A percentile compares a stretch with the other conserved stretches of the same genome.
Conservation (phyloP, 257 asterid species). For the Salvia rosmarinus region DNA sequence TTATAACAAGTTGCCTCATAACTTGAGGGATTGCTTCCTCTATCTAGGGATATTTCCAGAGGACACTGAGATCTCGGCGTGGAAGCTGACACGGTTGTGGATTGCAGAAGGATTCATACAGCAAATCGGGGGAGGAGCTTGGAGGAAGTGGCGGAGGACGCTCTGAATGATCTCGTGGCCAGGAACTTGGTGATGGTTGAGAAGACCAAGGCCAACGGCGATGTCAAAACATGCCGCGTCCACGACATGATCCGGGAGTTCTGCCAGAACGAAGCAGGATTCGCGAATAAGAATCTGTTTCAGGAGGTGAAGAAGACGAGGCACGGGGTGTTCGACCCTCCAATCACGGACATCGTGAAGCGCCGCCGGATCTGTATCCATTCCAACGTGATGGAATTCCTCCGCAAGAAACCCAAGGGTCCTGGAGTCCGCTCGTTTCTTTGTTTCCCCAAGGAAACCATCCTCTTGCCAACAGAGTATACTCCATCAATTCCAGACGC, state of each 20-base stretch:
- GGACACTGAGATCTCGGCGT: constrained; percentile 41
- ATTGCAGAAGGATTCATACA: constrained; percentile 27
- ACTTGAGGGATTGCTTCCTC: constrained; percentile 50
- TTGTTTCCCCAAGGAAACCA: constrained; percentile 16
- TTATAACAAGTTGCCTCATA: constrained; percentile 43
- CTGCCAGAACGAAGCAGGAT: constrained; percentile 38
- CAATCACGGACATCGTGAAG: constrained; percentile 8
- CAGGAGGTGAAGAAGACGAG: constrained; percentile 39
- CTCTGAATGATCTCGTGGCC: neutral
- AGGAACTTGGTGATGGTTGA: constrained; percentile 8
- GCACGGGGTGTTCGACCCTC: constrained; percentile 24
- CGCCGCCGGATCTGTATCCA: constrained; percentile 45
- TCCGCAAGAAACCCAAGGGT: constrained; percentile 30
- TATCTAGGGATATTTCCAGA: constrained; percentile 47
- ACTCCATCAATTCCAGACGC: constrained; percentile 38
- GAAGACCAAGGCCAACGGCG: neutral
- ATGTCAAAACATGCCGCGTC: neutral
- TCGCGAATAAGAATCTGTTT: constrained; percentile 31
- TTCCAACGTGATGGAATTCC: constrained; percentile 35
- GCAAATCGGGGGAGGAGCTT: neutral
- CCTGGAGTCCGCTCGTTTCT: constrained; percentile 41
- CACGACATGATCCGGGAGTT: constrained; percentile 16
- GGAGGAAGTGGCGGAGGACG: constrained; percentile 11
- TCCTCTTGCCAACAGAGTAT: constrained; percentile 12
- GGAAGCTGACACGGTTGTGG: constrained; percentile 48